phyloP scores from a whole-genome alignment of 2,329 filamentous ascomycete genomes.

The Curvularia verruculosa region DNA sequence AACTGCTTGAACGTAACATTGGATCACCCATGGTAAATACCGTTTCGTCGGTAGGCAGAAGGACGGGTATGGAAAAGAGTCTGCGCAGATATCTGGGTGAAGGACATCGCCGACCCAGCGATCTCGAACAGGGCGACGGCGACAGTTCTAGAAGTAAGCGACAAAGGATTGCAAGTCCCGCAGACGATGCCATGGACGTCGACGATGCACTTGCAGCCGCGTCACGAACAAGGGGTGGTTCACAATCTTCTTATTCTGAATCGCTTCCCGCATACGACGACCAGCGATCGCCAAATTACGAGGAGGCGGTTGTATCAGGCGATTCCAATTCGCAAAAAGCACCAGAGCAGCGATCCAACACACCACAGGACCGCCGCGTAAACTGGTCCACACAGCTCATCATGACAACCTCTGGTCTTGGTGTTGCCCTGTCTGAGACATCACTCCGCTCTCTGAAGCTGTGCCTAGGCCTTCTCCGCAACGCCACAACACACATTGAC shows the following conservation, averaged over 20 bases:
- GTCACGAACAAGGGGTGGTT: constrained; percentile 58
- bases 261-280: constrained; percentile 85
- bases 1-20: constrained; percentile 88
- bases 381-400: constrained; percentile 84
- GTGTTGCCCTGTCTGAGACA: constrained; percentile 88
- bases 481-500: constrained; percentile 81
- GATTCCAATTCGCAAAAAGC: constrained; percentile 32
- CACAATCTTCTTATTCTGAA: constrained; percentile 72
- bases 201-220: constrained; percentile 50
- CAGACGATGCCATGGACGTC: constrained; percentile 54
- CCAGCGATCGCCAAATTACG: constrained; percentile 74
- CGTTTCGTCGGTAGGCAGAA: constrained; percentile 80
- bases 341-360: constrained; percentile 24
- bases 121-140: constrained; percentile 55
- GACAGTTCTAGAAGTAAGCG: constrained; percentile 48
- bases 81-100: constrained; percentile 80
- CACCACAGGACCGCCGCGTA: constrained; percentile 47
- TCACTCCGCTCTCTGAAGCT: constrained; percentile 84
- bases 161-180: constrained; percentile 51
- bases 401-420: constrained; percentile 87
- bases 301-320: constrained; percentile 57
- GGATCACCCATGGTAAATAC: constrained; percentile 83
- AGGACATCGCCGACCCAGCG: constrained; percentile 57
- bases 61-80: constrained; percentile 86
- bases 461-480: constrained; percentile 78